Percentiles rank a stretch among this genome's conserved stretches.
These are phyloP conservation scores for Caloboletus firmus DNA, from an alignment of 1,284 basidiomycete genomes.

Conservation along the genomic window DNA sequence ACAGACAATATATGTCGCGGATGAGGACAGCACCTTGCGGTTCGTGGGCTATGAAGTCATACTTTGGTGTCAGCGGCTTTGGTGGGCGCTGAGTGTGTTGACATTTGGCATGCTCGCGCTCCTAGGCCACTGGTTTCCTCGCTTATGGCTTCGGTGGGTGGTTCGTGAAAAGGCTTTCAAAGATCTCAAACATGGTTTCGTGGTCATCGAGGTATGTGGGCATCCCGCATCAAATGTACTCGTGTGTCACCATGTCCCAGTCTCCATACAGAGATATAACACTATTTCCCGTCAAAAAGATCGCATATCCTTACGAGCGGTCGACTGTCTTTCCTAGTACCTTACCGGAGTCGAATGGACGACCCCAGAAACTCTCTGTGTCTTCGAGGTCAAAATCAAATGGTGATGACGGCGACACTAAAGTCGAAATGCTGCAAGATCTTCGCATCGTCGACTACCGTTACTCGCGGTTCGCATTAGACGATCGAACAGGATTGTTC, in stretches of 20 bases:
- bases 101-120: conserved; percentile 80
- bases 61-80: conserved; percentile 63
- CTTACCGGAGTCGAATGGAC: conserved; percentile 23
- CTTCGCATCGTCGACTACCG: conserved; percentile 77
- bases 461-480: conserved; percentile 88
- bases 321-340: conserved; percentile 70
- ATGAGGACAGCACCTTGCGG: conserved; percentile 89
- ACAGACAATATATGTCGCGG: conserved; percentile 85
- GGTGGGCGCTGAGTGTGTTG: conserved; percentile 71
- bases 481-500: conserved; percentile 84
- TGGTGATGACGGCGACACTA: conserved; percentile 32
- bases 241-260: conserved; percentile 39
- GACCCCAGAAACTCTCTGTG: conserved; percentile 24
- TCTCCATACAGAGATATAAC: conserved; percentile 82
- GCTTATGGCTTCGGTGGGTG: conserved; percentile 86
- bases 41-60: conserved; percentile 88
- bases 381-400: conserved; percentile 25
- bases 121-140: conserved; percentile 92
- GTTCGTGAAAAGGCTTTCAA: conserved; percentile 84
- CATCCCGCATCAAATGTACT: background rate
- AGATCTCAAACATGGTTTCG: conserved; percentile 66
- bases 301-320: conserved; percentile 76
- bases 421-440: conserved; percentile 42
- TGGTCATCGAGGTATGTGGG: conserved; percentile 84
- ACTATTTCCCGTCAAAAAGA: conserved; percentile 65